Evolutionary conservation across 163 green algal genomes (phyloP).

Genomic region (Chlamydomonas reinhardtii): DNA sequence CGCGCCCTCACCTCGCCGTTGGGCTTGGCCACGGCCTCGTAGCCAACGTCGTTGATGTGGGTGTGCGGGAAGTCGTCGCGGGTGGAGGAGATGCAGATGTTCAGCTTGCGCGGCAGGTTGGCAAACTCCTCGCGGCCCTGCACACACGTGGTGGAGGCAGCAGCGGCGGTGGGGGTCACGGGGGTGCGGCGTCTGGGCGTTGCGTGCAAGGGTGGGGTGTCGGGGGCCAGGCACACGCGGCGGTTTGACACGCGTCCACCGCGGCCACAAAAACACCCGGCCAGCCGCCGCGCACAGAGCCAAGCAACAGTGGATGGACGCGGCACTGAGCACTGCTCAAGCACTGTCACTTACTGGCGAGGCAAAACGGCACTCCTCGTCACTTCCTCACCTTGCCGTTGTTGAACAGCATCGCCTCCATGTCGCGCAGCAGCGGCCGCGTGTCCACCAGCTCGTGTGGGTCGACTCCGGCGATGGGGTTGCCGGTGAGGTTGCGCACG

Average conservation of each 20-base stretch:
- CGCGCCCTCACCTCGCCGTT: constrained; percentile 64
- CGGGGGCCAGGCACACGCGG: no score
- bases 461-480: constrained; percentile 73
- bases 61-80: constrained; percentile 93
- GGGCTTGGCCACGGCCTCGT: constrained; percentile 83
- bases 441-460: constrained; percentile 92
- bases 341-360: no score
- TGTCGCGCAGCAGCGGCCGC: constrained; percentile 58
- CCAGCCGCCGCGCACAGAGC: no score
- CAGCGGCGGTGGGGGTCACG: neutral
- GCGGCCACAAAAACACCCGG: no score
- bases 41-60: constrained; percentile 98
- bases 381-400: constrained; percentile 65
- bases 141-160: neutral
- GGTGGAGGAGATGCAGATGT: constrained; percentile 90
- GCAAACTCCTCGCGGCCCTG: constrained; percentile 88
- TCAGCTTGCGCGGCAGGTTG: constrained; percentile 97
- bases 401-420: constrained; percentile 80
- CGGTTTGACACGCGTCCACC: no score
- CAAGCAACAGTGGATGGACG: no score
- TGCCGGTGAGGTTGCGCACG: constrained; percentile 93
- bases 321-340: no score
- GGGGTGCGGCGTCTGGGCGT: no score
- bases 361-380: no score
- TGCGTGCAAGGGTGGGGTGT: no score